phyloP scores from a whole-genome alignment of 2,329 filamentous ascomycete species.

The Arthrobotrys megalospora region DNA sequence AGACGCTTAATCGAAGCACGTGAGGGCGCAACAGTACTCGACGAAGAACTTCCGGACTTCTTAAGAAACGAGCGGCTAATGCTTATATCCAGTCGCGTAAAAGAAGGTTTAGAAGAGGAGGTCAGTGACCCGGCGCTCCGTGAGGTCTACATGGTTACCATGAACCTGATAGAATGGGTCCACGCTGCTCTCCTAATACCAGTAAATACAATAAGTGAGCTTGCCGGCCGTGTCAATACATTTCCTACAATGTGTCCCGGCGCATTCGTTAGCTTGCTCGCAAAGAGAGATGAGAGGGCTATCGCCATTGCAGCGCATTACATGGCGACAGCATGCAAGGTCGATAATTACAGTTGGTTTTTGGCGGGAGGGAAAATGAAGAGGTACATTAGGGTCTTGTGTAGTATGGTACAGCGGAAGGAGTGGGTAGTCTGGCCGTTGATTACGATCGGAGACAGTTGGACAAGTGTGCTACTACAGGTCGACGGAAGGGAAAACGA shows the following conservation, averaged over 20 bases:
- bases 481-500: slow-evolving; percentile 46
- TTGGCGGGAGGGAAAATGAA: slow-evolving; percentile 58
- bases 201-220: slow-evolving; percentile 34
- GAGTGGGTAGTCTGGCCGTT: slow-evolving; percentile 60
- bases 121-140: slow-evolving; percentile 33
- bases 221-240: slow-evolving; percentile 46
- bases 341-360: slow-evolving; percentile 60
- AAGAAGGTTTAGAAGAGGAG: slow-evolving; percentile 43
- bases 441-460: slow-evolving; percentile 60
- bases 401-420: slow-evolving; percentile 53
- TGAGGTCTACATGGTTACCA: slow-evolving; percentile 42
- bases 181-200: slow-evolving; percentile 49
- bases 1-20: slow-evolving; percentile 43
- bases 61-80: slow-evolving; percentile 47
- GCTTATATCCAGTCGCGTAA: slow-evolving; percentile 49
- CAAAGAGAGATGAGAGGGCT: slow-evolving; percentile 48
- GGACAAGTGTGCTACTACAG: slow-evolving; percentile 57
- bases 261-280: slow-evolving; percentile 44
- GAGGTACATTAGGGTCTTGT: slow-evolving; percentile 55
- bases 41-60: slow-evolving; percentile 52
- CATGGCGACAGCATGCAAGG: slow-evolving; percentile 58
- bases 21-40: slow-evolving; percentile 51
- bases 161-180: slow-evolving; percentile 59
- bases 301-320: slow-evolving; percentile 59
- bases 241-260: slow-evolving; percentile 57